phyloP scores from a whole-genome alignment of 208 protist species.

The Leishmania tarentolae region DNA sequence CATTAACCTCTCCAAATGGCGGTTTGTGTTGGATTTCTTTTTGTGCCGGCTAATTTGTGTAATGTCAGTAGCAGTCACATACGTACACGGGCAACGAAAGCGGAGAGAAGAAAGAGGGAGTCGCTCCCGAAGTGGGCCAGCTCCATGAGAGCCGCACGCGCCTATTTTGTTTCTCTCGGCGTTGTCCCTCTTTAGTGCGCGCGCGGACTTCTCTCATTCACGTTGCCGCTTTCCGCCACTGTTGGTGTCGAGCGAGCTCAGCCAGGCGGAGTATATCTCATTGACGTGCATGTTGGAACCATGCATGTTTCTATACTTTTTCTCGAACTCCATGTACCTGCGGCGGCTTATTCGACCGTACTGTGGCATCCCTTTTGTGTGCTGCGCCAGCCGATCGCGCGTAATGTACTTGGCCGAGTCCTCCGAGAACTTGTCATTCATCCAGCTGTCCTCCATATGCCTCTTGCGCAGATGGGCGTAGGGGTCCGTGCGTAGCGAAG shows the following conservation, averaged over 20 bases:
- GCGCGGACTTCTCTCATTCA: neutral
- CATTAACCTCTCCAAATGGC: neutral
- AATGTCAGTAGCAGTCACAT: neutral
- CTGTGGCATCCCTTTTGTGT: conserved; percentile 77
- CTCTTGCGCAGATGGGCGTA: conserved; percentile 89
- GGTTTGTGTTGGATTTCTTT: neutral
- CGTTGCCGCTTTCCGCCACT: neutral
- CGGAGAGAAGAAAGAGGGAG: neutral
- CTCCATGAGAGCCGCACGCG: neutral
- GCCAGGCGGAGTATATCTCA: conserved; percentile 85
- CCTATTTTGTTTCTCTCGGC: no score
- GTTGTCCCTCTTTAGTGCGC: neutral
- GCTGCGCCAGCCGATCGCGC: conserved; percentile 69
- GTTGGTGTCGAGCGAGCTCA: conserved; percentile 38
- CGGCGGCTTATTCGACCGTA: conserved; percentile 73
- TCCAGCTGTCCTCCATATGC: conserved; percentile 92
- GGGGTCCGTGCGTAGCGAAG: conserved; percentile 75
- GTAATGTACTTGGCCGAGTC: conserved; percentile 76
- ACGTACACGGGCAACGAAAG: neutral
- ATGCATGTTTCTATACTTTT: conserved; percentile 54
- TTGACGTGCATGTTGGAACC: conserved; percentile 77
- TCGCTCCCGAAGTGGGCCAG: neutral
- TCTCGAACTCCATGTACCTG: conserved; percentile 84
- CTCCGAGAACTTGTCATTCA: conserved; percentile 90
- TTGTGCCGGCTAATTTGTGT: no score